Evolutionary conservation across 306 rosid species (phyloP), one percentile per base, ranked within the genome.

Genomic region (Erythrophleum fordii): DNA sequence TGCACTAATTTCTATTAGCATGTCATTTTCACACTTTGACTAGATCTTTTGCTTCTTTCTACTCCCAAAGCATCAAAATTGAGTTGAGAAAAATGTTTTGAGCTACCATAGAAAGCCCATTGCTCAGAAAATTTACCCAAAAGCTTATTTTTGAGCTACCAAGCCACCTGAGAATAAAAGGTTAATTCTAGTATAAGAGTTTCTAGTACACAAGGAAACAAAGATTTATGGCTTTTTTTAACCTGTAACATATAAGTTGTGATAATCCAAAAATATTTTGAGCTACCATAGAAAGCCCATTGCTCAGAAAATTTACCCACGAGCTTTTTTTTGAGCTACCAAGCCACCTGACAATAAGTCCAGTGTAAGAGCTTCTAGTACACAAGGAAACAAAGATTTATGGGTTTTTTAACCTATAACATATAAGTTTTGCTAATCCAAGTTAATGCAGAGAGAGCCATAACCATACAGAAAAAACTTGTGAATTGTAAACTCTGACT

Each of bases 401-500:
- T 71, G 60, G 52, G 61, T 22, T 23, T 71, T 18, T 79, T 20
- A 59, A 59, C 52, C 37, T 59, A 20, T 29, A 70, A 31, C n/a
- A 29, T 69, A 39, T 44, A 14, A 26, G 42, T 69, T 70, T n/a
- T n/a, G 18, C 58, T 53, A 53, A 37, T 37, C 8, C 6, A 37
- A 37, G 42, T 34, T 44, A n/a, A n/a, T n/a, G n/a, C n/a, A n/a
- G n/a, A n/a, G n/a, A n/a, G n/a, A n/a, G n/a, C n/a, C n/a, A n/a
- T n/a, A n/a, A n/a, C n/a, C n/a, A n/a, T n/a, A n/a, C n/a, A n/a
- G n/a, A n/a, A n/a, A n/a, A n/a, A n/a, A n/a, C n/a, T n/a, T n/a
- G n/a, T n/a, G 76, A 56, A 22, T 44, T 31, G 35, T 58, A 31
- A 79, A 79, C 25, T 44, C 62, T 70, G 53, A 61, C 71, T 59